Evolutionary conservation across 495 filamentous ascomycete species (phyloP), one percentile per base, ranked within the genome.

Genomic region (Trichodelitschia bisporula): DNA sequence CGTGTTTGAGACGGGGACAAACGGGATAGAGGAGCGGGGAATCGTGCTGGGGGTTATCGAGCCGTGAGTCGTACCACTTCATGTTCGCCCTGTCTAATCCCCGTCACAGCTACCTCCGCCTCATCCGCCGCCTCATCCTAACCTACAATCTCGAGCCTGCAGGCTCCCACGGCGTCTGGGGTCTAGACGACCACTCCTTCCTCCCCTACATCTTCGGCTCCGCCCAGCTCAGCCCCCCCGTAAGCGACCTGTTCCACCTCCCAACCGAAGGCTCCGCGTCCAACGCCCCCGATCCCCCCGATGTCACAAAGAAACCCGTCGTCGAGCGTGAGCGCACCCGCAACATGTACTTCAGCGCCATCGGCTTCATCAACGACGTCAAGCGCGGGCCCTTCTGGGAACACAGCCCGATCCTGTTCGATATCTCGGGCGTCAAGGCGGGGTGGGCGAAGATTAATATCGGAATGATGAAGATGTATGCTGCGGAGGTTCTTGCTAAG

Each of bases 371-470:
- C 44, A 74, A 92, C 47, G 89, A 95, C 53, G 86, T 99, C 30
- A 99, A 99, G 48, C 79, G 58, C 32, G 86, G 86, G 0, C 86
- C 89, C 1, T 99, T 99, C 50, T 95, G 86, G 89, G 86, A 95
- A 41, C 86, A 99, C 44, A 89, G 77, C 35, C 89, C 80, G 2
- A 83, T 90, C 44, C 58, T 99, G 12, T 99, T 69, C 44, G 89
- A 99, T 51, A 82, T 99, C 19, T 84, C 75, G 3, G 86, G 86
- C 12, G 68, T 99, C 34, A 66, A 61, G 34, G 64, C 73, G 32
- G 89, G 86, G 19, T 99, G 86, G 86, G 86, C 71, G 16, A 99
- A 99, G 55, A 90, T 99, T 38, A 95, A 95, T 49, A 95, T 93
- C 64, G 75, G 69, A 10, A 73, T 75, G 69, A 46, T 75, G 35